Base-by-base conservation (phyloP, 192 early-diverging fungal species). In the Entophlyctis luteolus region DNA sequence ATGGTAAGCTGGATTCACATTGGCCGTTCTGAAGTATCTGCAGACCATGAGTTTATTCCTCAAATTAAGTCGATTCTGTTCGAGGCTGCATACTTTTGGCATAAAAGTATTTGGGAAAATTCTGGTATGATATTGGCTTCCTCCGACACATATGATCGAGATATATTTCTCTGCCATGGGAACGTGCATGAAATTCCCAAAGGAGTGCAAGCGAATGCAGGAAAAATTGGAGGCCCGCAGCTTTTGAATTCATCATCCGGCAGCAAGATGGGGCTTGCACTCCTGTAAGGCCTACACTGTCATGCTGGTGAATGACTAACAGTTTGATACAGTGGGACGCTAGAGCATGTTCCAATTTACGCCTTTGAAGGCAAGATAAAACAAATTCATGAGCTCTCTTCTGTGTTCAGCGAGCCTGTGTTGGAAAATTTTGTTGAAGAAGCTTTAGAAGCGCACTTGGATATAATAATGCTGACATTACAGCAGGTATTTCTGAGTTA, bases 41-140 rank as follows among this genome's bases (percentile, higher is more conserved):
- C 36, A 66, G 63, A 66, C 27, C 49, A 52, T 18, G n/a, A 66
- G 42, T 54, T 66, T 55, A 39, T 66, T 25, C 22, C 33, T 12
- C 31, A 47, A 25, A 28, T 66, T 22, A 52, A 55, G 31, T 34
- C 52, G 28, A 59, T 75, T 20, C 47, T 72, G 32, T 67, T 33
- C 10, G 77, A 78, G 23, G 72, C 62, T 20, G 27, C 48, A 29
- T 78, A 75, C 50, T 31, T 60, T 18, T 78, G 73, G 72, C 67
- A 75, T 68, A 52, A 67, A 32, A 33, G 69, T 2, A 23, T 72
- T 5, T 78, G 77, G 77, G 31, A 35, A 14, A 78, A 78, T 50
- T 73, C 59, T 29, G 42, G 66, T 38, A 50, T 54, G 10, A 36
- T 75, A 27, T 70, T 73, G 58, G 29, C 62, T 3, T 47, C 54